Conservation (phyloP, 1,139 yeast genomes). For the Scheffersomyces lignicola region DNA sequence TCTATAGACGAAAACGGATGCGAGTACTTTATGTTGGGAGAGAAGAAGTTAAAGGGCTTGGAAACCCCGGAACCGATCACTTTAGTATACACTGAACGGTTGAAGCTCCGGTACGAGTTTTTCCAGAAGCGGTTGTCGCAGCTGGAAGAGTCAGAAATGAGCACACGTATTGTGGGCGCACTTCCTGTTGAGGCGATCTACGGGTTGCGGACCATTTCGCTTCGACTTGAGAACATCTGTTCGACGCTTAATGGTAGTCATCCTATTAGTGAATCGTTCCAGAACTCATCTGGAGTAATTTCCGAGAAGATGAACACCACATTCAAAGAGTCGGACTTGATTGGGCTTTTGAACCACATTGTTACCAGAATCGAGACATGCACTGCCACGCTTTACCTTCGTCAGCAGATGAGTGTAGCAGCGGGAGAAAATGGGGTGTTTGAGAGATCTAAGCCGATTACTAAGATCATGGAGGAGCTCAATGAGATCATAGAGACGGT, state of each 20-base stretch:
- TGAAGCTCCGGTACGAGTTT: slow-evolving; percentile 58
- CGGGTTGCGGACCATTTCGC: slow-evolving; percentile 47
- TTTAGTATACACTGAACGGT: slow-evolving; percentile 67
- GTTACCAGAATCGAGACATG: slow-evolving; percentile 65
- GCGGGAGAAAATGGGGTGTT: slow-evolving; percentile 26
- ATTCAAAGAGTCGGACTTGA: slow-evolving; percentile 36
- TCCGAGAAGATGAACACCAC: slow-evolving; percentile 21
- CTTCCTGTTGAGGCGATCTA: slow-evolving; percentile 46
- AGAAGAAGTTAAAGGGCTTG: slow-evolving; percentile 85
- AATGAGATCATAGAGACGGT: slow-evolving; percentile 14
- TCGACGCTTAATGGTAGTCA: slow-evolving; percentile 34
- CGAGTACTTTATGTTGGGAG: slow-evolving; percentile 74
- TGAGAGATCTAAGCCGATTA: slow-evolving; percentile 22
- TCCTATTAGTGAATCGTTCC: slow-evolving; percentile 27
- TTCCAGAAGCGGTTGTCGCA: slow-evolving; percentile 30
- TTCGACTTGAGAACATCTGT: slow-evolving; percentile 52
- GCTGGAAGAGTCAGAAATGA: slow-evolving; percentile 16
- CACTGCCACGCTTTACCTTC: slow-evolving; percentile 34
- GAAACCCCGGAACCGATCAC: slow-evolving; percentile 92
- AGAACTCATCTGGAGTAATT: slow-evolving; percentile 26
- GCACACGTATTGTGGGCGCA: slow-evolving; percentile 36
- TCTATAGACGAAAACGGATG: slow-evolving; percentile 71
- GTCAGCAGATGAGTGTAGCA: slow-evolving; percentile 31
- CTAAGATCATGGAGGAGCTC: slow-evolving; percentile 29
- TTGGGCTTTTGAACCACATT: slow-evolving; percentile 59